A percentile compares a stretch with the other conserved stretches of the same genome.
Conservation (phyloP, 108 stramenopile genomes). For the Skeletonema potamos region DNA sequence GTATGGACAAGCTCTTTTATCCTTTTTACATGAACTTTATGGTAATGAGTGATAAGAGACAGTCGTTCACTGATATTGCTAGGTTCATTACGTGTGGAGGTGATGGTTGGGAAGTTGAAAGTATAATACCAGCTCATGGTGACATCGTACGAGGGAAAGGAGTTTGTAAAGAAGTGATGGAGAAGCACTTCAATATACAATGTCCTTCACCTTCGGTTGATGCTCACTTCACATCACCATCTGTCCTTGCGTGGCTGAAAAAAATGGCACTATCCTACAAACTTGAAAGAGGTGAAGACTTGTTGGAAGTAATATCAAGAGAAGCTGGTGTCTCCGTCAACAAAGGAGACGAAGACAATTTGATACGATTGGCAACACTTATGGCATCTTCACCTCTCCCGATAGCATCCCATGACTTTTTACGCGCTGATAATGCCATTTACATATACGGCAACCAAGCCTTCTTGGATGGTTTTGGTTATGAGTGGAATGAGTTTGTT, state of each 20-base stretch:
- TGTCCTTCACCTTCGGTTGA: not conserved
- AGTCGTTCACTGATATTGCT: constrained; percentile 43
- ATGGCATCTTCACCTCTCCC: constrained; percentile 25
- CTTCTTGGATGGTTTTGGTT: constrained; percentile 41
- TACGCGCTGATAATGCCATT: constrained; percentile 31
- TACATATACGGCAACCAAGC: constrained; percentile 42
- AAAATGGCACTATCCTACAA: constrained; percentile 44
- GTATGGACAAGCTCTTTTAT: constrained; percentile 79
- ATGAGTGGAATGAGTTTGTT: constrained; percentile 44
- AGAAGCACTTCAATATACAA: constrained; percentile 50
- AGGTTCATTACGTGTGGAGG: constrained; percentile 33
- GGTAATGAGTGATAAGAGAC: constrained; percentile 51
- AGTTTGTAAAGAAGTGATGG: constrained; percentile 56
- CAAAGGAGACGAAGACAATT: not conserved
- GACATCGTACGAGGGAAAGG: constrained; percentile 76
- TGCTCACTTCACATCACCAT: constrained; percentile 30
- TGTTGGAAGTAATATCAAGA: constrained; percentile 27
- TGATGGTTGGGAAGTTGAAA: constrained; percentile 74
- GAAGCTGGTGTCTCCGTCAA: constrained; percentile 4
- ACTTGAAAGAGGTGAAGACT: constrained; percentile 40
- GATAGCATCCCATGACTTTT: constrained; percentile 48
- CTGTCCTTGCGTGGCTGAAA: constrained; percentile 24
- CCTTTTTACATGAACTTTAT: constrained; percentile 87
- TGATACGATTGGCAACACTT: constrained; percentile 17
- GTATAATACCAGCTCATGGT: constrained; percentile 80